Evolutionary conservation across 2,329 filamentous ascomycete species (phyloP).

Genomic region (Monilinia fructigena): DNA sequence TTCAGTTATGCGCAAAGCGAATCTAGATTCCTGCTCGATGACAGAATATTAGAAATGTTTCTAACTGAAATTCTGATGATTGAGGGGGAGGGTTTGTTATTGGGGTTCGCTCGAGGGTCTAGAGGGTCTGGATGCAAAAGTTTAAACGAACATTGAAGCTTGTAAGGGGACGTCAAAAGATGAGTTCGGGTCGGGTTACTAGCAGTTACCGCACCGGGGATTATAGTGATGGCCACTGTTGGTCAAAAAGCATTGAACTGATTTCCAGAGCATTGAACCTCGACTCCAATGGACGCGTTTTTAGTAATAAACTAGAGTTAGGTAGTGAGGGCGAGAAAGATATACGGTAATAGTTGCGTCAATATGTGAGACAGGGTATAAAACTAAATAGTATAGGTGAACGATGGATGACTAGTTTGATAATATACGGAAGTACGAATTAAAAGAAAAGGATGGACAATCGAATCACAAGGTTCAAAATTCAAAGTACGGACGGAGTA

Average conservation of each 20-base stretch:
- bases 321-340: background rate
- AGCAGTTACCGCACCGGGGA: constrained; percentile 3
- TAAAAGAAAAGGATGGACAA: background rate
- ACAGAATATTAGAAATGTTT: constrained; percentile 10
- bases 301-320: no score
- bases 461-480: background rate
- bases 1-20: constrained; percentile 13
- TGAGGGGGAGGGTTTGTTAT: background rate
- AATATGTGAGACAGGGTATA: background rate
- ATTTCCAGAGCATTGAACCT: constrained; percentile 3
- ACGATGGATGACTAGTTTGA: background rate
- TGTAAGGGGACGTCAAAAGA: background rate
- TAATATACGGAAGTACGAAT: no score
- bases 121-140: constrained; percentile 9
- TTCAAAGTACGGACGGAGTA: background rate
- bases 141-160: constrained; percentile 13
- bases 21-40: constrained; percentile 19
- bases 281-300: background rate
- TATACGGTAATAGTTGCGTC: background rate
- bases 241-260: constrained; percentile 9
- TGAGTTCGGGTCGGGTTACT: constrained; percentile 7
- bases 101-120: background rate
- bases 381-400: background rate
- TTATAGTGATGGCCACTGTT: background rate
- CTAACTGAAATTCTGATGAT: background rate